These are phyloP conservation scores for Verticillium tricorpus DNA, from an alignment of 2,329 filamentous ascomycete species.

Conservation along the genomic window DNA sequence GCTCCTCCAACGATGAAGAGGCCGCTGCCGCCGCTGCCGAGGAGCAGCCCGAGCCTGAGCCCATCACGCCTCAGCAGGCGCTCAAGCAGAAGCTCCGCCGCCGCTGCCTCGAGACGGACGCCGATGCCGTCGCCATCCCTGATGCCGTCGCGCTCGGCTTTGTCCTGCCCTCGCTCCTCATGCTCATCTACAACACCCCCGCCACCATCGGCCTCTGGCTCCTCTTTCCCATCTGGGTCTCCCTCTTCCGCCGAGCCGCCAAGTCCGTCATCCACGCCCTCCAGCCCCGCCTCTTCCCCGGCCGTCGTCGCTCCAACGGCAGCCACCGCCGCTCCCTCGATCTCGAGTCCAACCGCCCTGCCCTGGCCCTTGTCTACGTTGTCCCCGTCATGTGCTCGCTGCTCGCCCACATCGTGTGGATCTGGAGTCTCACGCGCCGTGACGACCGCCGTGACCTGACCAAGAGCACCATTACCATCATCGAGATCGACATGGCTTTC, in stretches of 20 bases:
- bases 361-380: slow-evolving; percentile 37
- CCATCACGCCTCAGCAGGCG: not conserved
- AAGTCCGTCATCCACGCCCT: slow-evolving; percentile 16
- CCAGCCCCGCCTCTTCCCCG: not conserved
- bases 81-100: not conserved
- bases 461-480: slow-evolving; percentile 37
- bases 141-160: slow-evolving; percentile 42
- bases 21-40: slow-evolving; percentile 9
- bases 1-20: not conserved
- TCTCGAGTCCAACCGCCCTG: slow-evolving; percentile 35
- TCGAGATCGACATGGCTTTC: slow-evolving; percentile 42
- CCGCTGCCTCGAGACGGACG: slow-evolving; percentile 32
- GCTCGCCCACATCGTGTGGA: slow-evolving; percentile 34
- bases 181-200: slow-evolving; percentile 37
- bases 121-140: slow-evolving; percentile 56
- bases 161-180: slow-evolving; percentile 38
- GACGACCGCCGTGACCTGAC: slow-evolving; percentile 48
- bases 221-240: slow-evolving; percentile 47
- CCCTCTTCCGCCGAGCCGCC: slow-evolving; percentile 33
- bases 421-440: slow-evolving; percentile 31
- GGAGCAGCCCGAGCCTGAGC: slow-evolving; percentile 11
- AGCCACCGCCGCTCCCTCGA: slow-evolving; percentile 23
- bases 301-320: slow-evolving; percentile 10
- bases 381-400: slow-evolving; percentile 39
- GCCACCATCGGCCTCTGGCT: slow-evolving; percentile 41